Evolutionary conservation across 805 yeast genomes (phyloP).

Genomic region (Saccharomycopsis babjevae): DNA sequence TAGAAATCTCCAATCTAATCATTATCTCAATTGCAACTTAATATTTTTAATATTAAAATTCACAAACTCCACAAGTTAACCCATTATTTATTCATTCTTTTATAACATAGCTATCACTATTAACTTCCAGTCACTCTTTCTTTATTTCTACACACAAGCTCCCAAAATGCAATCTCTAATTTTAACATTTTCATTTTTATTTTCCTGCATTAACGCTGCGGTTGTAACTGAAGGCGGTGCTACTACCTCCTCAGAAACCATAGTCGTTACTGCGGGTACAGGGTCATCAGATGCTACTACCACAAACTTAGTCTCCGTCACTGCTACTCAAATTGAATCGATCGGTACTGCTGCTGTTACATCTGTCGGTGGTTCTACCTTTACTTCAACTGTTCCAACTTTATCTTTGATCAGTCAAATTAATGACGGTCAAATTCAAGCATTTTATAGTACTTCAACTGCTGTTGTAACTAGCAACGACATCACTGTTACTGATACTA

Average conservation of each 20-base stretch:
- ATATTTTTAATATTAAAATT: too few relatives aligned
- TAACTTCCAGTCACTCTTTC: neutral
- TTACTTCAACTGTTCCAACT: constrained; percentile 12
- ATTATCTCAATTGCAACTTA: neutral
- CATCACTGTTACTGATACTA: neutral
- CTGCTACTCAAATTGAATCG: constrained; percentile 23
- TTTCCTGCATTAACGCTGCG: constrained; percentile 22
- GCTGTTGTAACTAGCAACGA: constrained; percentile 19
- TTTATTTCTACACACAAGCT: neutral
- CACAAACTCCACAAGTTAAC: neutral
- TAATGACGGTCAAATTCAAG: constrained; percentile 17
- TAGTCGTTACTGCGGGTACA: neutral
- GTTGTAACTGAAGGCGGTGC: constrained; percentile 25
- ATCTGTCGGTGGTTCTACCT: constrained; percentile 5
- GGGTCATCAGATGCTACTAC: constrained; percentile 19
- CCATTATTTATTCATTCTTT: neutral
- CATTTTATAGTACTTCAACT: constrained; percentile 14
- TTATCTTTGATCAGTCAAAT: constrained; percentile 11
- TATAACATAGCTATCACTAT: neutral
- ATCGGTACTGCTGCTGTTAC: constrained; percentile 16
- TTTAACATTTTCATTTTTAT: constrained; percentile 22
- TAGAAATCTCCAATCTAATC: neutral
- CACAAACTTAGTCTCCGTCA: constrained; percentile 24
- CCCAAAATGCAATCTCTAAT: constrained; percentile 26
- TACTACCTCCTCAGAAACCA: constrained; percentile 2